Evolutionary conservation across 2,329 filamentous ascomycete genomes (phyloP).

Genomic region (Cladophialophora immunda): DNA sequence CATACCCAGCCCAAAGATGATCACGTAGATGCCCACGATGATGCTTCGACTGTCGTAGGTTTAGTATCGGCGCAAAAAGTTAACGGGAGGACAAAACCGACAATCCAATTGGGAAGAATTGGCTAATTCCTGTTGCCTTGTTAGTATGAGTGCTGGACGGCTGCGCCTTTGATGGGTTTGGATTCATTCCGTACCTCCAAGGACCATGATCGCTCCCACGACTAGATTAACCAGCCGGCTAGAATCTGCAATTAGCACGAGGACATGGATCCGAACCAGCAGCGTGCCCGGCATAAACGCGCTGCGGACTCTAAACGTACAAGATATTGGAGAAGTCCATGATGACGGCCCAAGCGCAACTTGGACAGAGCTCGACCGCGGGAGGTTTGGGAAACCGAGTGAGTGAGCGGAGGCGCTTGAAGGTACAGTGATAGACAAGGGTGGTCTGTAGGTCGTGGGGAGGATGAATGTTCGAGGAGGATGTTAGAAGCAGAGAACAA

Average conservation of each 20-base stretch:
- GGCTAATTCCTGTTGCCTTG: conserved; percentile 48
- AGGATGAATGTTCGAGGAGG: conserved; percentile 2
- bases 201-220: conserved; percentile 84
- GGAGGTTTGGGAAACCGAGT: background rate
- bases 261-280: background rate
- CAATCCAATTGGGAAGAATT: conserved; percentile 55
- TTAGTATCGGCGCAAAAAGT: conserved; percentile 28
- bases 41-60: conserved; percentile 67
- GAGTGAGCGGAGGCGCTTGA: background rate
- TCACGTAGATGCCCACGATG: conserved; percentile 85
- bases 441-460: background rate
- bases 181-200: conserved; percentile 71
- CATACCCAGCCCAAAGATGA: conserved; percentile 87
- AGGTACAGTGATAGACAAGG: background rate
- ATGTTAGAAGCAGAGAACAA: background rate
- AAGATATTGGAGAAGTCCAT: conserved; percentile 96
- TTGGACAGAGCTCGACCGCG: background rate
- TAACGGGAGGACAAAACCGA: conserved; percentile 34
- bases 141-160: conserved; percentile 43
- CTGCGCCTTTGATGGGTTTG: conserved; percentile 11
- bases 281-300: conserved; percentile 3
- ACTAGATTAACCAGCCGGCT: conserved; percentile 95
- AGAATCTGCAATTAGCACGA: conserved; percentile 33
- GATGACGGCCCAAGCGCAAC: conserved; percentile 42
- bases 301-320: conserved; percentile 63